A percentile compares a stretch with the other conserved stretches of the same genome.
Evolutionary conservation across 768 basidiomycete genomes (phyloP).

Genomic region (Calocybe gangraenosa): DNA sequence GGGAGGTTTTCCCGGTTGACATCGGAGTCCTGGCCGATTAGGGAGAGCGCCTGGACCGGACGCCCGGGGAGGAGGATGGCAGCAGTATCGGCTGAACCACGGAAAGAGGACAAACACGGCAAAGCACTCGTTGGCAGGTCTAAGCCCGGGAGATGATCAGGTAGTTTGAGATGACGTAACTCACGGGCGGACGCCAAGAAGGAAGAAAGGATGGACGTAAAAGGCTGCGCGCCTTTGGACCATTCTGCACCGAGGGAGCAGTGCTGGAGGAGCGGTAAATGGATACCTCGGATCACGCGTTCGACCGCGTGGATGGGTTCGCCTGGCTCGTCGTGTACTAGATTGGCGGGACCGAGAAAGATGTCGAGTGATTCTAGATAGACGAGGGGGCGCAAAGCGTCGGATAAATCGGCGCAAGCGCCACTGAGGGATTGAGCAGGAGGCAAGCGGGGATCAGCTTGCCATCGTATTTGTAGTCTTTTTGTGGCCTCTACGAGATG

Average conservation of each 20-base stretch:
- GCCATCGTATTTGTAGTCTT: conserved; percentile 54
- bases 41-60: conserved; percentile 51
- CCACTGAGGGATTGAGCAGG: conserved; percentile 27
- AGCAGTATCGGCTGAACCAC: conserved; percentile 56
- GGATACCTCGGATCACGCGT: conserved; percentile 33
- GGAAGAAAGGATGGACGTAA: conserved; percentile 31
- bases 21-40: conserved; percentile 53
- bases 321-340: conserved; percentile 10
- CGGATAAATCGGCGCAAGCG: conserved; percentile 36
- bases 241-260: conserved; percentile 45
- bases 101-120: conserved; percentile 49
- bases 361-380: conserved; percentile 55
- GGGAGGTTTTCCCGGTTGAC: conserved; percentile 49
- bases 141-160: conserved; percentile 41
- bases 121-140: conserved; percentile 39
- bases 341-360: conserved; percentile 43
- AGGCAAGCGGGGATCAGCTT: conserved; percentile 30
- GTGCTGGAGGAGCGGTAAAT: conserved; percentile 36
- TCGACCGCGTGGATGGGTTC: conserved; percentile 40
- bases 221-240: conserved; percentile 37
- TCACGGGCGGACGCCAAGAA: conserved; percentile 40
- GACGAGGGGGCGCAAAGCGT: conserved; percentile 29
- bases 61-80: conserved; percentile 58
- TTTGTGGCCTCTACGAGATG: conserved; percentile 44
- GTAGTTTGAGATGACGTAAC: conserved; percentile 42